Evolutionary conservation across 2,329 filamentous ascomycete species (phyloP).

Genomic region (Lecanosticta acicola): DNA sequence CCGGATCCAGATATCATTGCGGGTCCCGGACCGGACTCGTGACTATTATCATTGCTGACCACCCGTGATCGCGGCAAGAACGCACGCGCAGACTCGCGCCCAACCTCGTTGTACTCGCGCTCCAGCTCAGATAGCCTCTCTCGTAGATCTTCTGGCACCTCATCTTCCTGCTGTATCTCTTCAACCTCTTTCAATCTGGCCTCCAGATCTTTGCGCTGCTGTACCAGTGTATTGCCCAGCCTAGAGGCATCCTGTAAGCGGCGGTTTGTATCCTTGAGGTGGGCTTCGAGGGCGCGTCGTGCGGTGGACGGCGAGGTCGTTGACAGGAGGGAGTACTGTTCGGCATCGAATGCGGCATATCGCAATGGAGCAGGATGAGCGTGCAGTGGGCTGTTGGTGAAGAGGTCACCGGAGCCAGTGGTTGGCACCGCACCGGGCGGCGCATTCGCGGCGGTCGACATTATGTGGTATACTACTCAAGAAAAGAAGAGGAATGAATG

Average conservation of each 20-base stretch:
- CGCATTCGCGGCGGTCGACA: conserved; percentile 41
- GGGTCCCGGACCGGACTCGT: conserved; percentile 26
- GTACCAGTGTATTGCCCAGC: conserved; percentile 77
- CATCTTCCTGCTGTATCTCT: conserved; percentile 56
- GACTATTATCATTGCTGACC: conserved; percentile 14
- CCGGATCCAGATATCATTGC: conserved; percentile 71
- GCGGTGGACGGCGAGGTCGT: conserved; percentile 75
- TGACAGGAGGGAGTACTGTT: conserved; percentile 71
- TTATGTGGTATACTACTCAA: conserved; percentile 19
- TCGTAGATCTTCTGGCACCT: conserved; percentile 76
- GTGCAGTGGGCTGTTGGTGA: conserved; percentile 32
- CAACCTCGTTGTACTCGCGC: conserved; percentile 90
- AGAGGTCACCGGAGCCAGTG: conserved; percentile 41
- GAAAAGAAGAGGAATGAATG: conserved; percentile 6
- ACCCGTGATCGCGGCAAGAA: conserved; percentile 68
- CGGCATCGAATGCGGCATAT: conserved; percentile 74
- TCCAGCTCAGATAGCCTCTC: conserved; percentile 81
- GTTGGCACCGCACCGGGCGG: conserved; percentile 36
- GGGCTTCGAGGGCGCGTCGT: conserved; percentile 81
- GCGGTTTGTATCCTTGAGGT: conserved; percentile 86
- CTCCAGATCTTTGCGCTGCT: conserved; percentile 77
- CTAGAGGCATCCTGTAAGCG: conserved; percentile 87
- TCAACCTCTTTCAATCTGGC: conserved; percentile 82
- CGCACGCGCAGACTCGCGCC: conserved; percentile 79
- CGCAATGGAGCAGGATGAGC: conserved; percentile 50